Evolutionary conservation across 179 eudicot species (phyloP).

Genomic region (Drosera spatulata): DNA sequence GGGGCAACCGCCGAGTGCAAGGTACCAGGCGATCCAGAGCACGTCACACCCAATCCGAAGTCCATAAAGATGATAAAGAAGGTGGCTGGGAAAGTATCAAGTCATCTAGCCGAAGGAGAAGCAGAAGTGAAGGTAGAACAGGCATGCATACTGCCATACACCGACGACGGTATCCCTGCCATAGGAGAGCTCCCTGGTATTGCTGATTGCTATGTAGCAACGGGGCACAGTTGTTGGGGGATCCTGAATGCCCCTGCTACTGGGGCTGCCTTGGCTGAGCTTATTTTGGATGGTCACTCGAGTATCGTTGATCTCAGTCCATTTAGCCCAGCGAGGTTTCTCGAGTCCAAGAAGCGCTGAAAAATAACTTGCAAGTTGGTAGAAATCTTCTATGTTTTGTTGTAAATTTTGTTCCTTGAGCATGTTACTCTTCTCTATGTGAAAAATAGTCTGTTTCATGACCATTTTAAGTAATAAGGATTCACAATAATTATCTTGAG

Average conservation of each 20-base stretch:
- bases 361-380: background rate
- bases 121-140: slow-evolving; percentile 72
- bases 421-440: too few relatives aligned
- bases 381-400: too few relatives aligned
- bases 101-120: slow-evolving; percentile 16
- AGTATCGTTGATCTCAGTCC: slow-evolving; percentile 44
- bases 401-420: too few relatives aligned
- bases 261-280: slow-evolving; percentile 85
- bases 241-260: slow-evolving; percentile 89
- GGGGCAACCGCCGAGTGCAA: slow-evolving; percentile 68
- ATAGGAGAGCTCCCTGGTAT: slow-evolving; percentile 70
- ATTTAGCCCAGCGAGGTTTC: slow-evolving; percentile 58
- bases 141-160: slow-evolving; percentile 82
- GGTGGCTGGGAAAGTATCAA: slow-evolving; percentile 35
- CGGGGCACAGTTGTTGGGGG: slow-evolving; percentile 91
- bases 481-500: too few relatives aligned
- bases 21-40: slow-evolving; percentile 67
- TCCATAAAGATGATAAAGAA: slow-evolving; percentile 56
- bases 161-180: slow-evolving; percentile 56
- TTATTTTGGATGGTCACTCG: slow-evolving; percentile 49
- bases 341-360: background rate
- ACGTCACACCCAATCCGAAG: slow-evolving; percentile 48
- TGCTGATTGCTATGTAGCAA: slow-evolving; percentile 76
- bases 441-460: too few relatives aligned
- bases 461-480: too few relatives aligned